Conservation (phyloP, 768 basidiomycete genomes). For the Serendipita sp. region DNA sequence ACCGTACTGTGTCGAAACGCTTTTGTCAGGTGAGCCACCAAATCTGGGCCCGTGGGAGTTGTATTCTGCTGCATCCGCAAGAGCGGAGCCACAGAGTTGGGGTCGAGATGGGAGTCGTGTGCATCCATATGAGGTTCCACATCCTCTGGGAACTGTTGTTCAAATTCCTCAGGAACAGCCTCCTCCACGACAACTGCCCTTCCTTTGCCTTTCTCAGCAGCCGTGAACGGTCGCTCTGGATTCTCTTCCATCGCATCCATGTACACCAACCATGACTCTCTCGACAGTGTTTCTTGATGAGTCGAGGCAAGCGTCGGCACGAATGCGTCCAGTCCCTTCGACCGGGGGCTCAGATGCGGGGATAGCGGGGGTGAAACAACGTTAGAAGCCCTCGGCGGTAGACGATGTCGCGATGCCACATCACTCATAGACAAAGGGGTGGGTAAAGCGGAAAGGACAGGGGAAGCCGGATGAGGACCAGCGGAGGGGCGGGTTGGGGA, state of each 20-base stretch:
- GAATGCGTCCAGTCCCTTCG: not conserved
- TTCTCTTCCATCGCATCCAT: not conserved
- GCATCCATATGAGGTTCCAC: not conserved
- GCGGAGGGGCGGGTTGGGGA: conserved; percentile 28
- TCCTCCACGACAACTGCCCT: not conserved
- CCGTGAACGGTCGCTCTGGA: not conserved
- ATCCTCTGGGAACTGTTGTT: conserved; percentile 3
- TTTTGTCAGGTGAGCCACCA: not conserved
- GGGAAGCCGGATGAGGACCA: conserved; percentile 24
- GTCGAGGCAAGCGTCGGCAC: not conserved
- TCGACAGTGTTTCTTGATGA: not conserved
- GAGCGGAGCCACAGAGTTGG: not conserved
- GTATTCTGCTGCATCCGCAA: not conserved
- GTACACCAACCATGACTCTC: conserved; percentile 1
- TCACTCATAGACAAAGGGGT: conserved; percentile 13
- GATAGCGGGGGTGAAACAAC: not conserved
- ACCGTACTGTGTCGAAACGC: not conserved
- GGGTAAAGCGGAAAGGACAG: conserved; percentile 11
- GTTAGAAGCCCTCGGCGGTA: conserved; percentile 19
- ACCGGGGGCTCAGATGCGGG: not conserved
- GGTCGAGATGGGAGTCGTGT: not conserved
- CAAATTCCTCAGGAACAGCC: not conserved
- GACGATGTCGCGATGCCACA: conserved; percentile 22
- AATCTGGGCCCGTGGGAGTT: not conserved
- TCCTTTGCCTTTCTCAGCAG: not conserved